Percentiles rank a stretch among this genome's conserved stretches.
Evolutionary conservation across 2,329 filamentous ascomycete genomes (phyloP).

Genomic region (Aureobasidium pullulans): DNA sequence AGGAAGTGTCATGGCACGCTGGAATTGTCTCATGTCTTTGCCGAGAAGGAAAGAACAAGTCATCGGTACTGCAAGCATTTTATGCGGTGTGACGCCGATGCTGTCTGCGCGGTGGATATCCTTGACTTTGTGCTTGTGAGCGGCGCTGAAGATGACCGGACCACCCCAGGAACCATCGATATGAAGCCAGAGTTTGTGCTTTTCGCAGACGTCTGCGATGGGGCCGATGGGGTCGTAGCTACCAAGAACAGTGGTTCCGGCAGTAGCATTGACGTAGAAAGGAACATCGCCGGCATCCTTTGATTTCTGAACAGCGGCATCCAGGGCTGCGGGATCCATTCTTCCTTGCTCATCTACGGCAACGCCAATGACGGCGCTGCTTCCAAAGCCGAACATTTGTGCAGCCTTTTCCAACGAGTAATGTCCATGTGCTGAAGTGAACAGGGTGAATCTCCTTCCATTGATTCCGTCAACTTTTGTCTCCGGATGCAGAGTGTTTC

Average conservation of each 20-base stretch:
- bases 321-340: constrained; percentile 62
- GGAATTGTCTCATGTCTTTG: constrained; percentile 68
- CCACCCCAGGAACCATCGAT: constrained; percentile 91
- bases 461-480: constrained; percentile 69
- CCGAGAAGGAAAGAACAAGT: constrained; percentile 87
- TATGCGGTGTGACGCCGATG: constrained; percentile 87
- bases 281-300: constrained; percentile 66
- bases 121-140: constrained; percentile 55
- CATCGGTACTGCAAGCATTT: constrained; percentile 88
- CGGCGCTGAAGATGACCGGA: constrained; percentile 66
- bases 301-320: constrained; percentile 54
- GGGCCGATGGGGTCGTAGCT: constrained; percentile 74
- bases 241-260: constrained; percentile 87
- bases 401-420: constrained; percentile 93
- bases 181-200: constrained; percentile 79
- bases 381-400: constrained; percentile 81
- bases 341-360: constrained; percentile 64
- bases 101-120: constrained; percentile 71
- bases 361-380: constrained; percentile 63
- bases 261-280: constrained; percentile 92
- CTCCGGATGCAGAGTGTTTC: constrained; percentile 74
- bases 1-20: constrained; percentile 74
- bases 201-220: constrained; percentile 63
- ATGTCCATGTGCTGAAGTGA: constrained; percentile 85
- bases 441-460: constrained; percentile 62